Evolutionary conservation across 2,329 filamentous ascomycete species (phyloP), one percentile per base, ranked within the genome.

Genomic region (Pseudopyricularia cyperi): DNA sequence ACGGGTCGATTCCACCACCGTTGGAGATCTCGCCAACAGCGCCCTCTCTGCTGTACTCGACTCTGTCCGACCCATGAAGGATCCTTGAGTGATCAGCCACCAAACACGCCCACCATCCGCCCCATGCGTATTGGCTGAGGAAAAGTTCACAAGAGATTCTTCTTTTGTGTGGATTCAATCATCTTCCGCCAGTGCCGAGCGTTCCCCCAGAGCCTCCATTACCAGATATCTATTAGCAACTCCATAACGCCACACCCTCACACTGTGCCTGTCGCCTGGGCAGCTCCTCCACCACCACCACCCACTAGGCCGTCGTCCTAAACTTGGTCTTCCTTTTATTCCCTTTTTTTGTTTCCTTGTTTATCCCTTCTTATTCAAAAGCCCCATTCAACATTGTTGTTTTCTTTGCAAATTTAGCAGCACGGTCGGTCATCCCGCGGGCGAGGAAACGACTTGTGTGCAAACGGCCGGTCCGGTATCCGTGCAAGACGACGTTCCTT

Each of bases 401-500:
- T n/a, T 39, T 42, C 35, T 39, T 47, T 56, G 57, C 54, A 53
- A 54, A 57, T 53, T 59, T 46, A 51, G 56, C 53, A 52, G 56
- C 58, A 59, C 56, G 58, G 61, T 64, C 62, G 60, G 56, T 33
- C 56, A 54, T 58, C 60, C 65, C 64, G 64, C 64, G 53, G 63
- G 64, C 63, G 62, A 65, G 58, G 59, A 55, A 57, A 54, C 59
- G 62, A 62, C 60, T 61, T 59, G 60, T 59, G 60, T 64, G 57
- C 57, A 53, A 54, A 63, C 60, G 59, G 59, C 58, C 44, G 58
- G 59, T 44, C 58, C 59, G 57, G 52, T 28, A 51, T 49, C 53
- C 51, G 46, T 48, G 30, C 30, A 55, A 48, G 44, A 52, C 51
- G 37, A 46, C 33, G 26, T 42, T 48, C 46, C 24, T 19, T 50